Evolutionary conservation across 257 asterid species (phyloP).

Genomic region (Nicotiana tabacum): DNA sequence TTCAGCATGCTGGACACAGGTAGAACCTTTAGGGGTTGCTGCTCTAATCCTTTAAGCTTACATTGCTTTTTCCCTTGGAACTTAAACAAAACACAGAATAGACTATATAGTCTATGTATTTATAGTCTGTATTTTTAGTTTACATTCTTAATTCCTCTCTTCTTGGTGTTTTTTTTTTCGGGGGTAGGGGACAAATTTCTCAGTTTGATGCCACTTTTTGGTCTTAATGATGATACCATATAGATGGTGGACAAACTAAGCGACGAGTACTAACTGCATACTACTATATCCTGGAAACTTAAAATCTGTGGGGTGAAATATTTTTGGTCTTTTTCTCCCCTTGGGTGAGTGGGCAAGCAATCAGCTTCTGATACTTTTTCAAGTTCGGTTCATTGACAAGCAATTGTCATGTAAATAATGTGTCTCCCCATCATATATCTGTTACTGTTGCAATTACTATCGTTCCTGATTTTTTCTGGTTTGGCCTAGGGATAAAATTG

Average conservation of each 20-base stretch:
- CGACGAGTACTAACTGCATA: neutral
- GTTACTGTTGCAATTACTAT: neutral
- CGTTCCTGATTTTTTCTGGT: neutral
- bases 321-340: neutral
- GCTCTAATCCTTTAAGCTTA: neutral
- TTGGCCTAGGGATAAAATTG: conserved; percentile 72
- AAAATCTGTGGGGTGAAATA: neutral
- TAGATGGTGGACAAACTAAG: neutral
- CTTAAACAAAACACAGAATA: neutral
- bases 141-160: neutral
- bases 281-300: neutral
- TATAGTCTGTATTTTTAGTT: neutral
- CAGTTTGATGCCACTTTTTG: neutral
- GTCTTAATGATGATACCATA: neutral
- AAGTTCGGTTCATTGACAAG: neutral
- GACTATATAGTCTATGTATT: neutral
- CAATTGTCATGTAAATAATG: neutral
- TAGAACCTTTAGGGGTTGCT: conserved; percentile 23
- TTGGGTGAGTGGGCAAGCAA: neutral
- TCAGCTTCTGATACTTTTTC: neutral
- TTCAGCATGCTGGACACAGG: conserved; percentile 99
- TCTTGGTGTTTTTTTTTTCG: no score
- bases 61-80: neutral
- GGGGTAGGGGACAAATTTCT: neutral
- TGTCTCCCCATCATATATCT: neutral